Percentiles rank a stretch among this genome's conserved stretches.
Evolutionary conservation across 306 rosid species (phyloP).

Genomic region (Cajanus cajan): DNA sequence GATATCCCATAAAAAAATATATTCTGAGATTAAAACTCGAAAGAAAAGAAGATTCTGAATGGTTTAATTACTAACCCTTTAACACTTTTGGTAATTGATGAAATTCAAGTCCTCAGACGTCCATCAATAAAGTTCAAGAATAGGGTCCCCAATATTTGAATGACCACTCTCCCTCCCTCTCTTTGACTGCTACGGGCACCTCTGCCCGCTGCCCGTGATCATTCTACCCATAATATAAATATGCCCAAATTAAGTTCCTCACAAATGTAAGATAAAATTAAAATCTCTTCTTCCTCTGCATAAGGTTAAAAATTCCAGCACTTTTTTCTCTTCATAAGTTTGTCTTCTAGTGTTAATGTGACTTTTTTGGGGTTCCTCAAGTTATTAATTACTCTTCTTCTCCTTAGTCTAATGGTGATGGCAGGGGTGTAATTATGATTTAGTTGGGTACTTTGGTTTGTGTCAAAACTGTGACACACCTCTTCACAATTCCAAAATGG

Average conservation of each 20-base stretch:
- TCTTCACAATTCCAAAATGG: conserved; percentile 20
- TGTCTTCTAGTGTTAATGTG: conserved; percentile 2
- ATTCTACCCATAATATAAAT: not conserved
- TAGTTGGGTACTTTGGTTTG: not conserved
- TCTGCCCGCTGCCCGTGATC: conserved; percentile 50
- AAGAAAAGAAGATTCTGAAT: conserved; percentile 36
- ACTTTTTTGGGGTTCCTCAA: conserved; percentile 16
- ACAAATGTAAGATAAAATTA: not conserved
- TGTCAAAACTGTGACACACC: not conserved
- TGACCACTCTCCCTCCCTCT: conserved; percentile 32
- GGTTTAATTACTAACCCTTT: conserved; percentile 25
- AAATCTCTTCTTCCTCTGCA: not conserved
- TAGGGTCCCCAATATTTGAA: conserved; percentile 42
- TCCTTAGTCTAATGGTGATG: not conserved
- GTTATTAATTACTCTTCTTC: conserved; percentile 4
- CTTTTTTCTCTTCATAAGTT: not conserved
- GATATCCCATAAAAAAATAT: not conserved
- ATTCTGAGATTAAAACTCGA: not conserved
- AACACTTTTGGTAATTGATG: conserved; percentile 36
- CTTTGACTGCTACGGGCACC: conserved; percentile 39
- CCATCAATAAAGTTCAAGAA: conserved; percentile 32
- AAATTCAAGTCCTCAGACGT: conserved; percentile 19
- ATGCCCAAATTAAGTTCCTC: not conserved
- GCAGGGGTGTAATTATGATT: not conserved
- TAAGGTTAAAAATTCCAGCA: conserved; percentile 36